A percentile compares a stretch with the other conserved stretches of the same genome.
Evolutionary conservation across 1,139 yeast species (phyloP).

Genomic region (Komagataea norvegica): DNA sequence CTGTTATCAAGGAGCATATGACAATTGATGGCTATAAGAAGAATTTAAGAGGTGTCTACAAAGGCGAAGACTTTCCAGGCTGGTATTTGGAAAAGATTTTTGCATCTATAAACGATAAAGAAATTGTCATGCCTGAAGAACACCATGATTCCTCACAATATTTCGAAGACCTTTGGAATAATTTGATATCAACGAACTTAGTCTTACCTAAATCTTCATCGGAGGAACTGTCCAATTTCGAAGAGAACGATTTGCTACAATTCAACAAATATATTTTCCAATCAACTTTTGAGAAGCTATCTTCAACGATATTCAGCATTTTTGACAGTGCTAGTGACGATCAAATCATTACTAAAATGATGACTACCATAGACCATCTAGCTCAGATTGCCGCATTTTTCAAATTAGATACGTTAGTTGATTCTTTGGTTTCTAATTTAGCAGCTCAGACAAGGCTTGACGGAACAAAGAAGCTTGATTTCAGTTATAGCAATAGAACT

Average conservation of each 20-base stretch:
- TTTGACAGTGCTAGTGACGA: conserved; percentile 90
- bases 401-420: conserved; percentile 52
- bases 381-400: conserved; percentile 70
- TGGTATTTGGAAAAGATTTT: conserved; percentile 84
- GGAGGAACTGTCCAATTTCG: conserved; percentile 25
- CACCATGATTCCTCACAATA: conserved; percentile 81
- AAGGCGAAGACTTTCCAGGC: conserved; percentile 69
- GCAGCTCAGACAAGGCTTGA: conserved; percentile 60
- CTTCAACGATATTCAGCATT: conserved; percentile 67
- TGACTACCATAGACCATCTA: conserved; percentile 82
- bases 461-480: conserved; percentile 18
- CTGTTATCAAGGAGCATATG: conserved; percentile 83
- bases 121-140: conserved; percentile 97
- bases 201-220: conserved; percentile 29
- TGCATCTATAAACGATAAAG: conserved; percentile 73
- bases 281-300: conserved; percentile 59
- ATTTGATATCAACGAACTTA: conserved; percentile 54
- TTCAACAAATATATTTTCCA: conserved; percentile 48
- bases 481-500: conserved; percentile 5
- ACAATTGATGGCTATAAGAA: conserved; percentile 73
- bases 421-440: conserved; percentile 57
- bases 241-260: conserved; percentile 31
- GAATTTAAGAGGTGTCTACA: conserved; percentile 77
- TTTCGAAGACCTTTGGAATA: conserved; percentile 94
- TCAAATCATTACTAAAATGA: conserved; percentile 78